phyloP scores from a whole-genome alignment of 2,329 filamentous ascomycete genomes.

The Arthroderma uncinatum region DNA sequence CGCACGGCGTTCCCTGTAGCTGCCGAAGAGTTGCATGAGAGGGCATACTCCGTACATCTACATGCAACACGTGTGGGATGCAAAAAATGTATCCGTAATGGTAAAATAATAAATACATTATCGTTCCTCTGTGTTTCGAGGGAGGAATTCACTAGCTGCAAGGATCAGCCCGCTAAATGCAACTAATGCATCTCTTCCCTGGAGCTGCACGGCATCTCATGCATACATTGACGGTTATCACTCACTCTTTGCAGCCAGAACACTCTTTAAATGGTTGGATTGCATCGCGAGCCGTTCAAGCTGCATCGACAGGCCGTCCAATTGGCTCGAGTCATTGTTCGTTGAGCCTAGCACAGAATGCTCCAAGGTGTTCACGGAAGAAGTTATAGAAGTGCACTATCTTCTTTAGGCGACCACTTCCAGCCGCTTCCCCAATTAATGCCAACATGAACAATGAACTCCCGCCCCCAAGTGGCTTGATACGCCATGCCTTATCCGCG shows the following conservation, averaged over 20 bases:
- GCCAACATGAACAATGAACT: background rate
- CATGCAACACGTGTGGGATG: background rate
- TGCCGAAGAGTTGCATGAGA: background rate
- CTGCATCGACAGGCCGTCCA: background rate
- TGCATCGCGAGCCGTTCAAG: background rate
- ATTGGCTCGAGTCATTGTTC: background rate
- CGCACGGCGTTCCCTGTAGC: background rate
- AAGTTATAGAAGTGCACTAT: background rate
- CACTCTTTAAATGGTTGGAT: background rate
- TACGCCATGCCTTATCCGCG: background rate
- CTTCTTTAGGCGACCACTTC: background rate
- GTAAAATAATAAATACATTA: background rate
- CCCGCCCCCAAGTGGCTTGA: background rate
- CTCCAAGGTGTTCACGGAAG: background rate
- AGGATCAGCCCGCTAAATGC: background rate
- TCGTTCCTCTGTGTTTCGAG: background rate
- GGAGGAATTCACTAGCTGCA: background rate
- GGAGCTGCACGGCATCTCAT: conserved; percentile 2
- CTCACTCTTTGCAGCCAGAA: background rate
- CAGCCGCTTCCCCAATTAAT: background rate
- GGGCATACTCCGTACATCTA: background rate
- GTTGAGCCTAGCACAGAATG: background rate
- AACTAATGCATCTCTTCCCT: background rate
- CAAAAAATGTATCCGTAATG: background rate
- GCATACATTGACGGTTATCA: background rate